Evolutionary conservation across 805 yeast species (phyloP), one percentile per base, ranked within the genome.

Genomic region (Yarrowia keelungensis): DNA sequence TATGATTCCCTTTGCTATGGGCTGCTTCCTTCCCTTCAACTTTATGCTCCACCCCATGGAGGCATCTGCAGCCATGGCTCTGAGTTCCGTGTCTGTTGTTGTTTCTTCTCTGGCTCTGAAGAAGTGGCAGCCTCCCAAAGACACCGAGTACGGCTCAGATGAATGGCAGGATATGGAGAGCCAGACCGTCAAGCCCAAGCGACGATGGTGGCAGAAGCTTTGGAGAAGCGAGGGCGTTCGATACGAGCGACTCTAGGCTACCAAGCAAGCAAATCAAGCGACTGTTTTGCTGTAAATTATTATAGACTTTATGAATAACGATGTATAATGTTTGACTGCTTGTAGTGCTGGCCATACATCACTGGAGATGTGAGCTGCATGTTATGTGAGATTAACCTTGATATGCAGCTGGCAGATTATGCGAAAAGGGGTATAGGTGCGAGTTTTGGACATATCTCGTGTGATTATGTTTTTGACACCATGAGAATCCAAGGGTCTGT

Each of bases 1-100:
- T 45, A 92, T 94, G 97, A 83, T 95, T 46, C 99, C 99, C 8
- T 84, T 95, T 73, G 97, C 99, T 0, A 92, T 95, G 97, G 98
- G 98, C 1, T 80, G 89, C 10, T 82, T 95, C 71, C 80, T 89
- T 42, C 97, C 97, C 5, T 88, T 89, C 78, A 90, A 91, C 16
- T 78, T 91, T 43, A 76, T 74, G 76, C 81, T 94, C 72, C 89
- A 92, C 53, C 99, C 99, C 2, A 86, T 92, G 82, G 84, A 90
- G 71, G 98, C 98, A 1, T 93, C 96, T 53, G 89, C 89, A 1
- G 89, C 98, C 0, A 96, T 95, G 99, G 97, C 97, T 0, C 81
- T 91, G 73, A 90, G 97, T 72, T 90, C 97, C 1, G 89, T 92
- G 7, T 89, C 97, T 74, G 99, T 95, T 16, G 93, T 95, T 8